Evolutionary conservation across 169 alveolate species (phyloP).

Genomic region (Perkinsus olseni): DNA sequence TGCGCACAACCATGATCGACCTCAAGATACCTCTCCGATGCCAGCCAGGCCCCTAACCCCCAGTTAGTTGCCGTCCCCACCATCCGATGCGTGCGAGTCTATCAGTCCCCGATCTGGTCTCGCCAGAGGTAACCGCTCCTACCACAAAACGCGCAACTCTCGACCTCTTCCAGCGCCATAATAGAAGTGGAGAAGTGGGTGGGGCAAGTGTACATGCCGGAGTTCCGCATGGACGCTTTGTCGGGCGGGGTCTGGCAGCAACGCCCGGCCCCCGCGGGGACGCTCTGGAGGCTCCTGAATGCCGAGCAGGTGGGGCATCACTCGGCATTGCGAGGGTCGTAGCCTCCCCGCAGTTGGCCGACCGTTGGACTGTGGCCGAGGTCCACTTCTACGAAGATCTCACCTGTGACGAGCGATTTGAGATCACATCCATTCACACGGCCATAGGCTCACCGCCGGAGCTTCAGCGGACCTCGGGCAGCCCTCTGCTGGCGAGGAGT

Average conservation of each 20-base stretch:
- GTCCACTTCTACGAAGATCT: not conserved
- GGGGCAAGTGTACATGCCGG: not conserved
- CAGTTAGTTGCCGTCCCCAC: not conserved
- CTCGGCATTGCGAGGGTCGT: not conserved
- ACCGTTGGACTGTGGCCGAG: not conserved
- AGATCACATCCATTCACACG: not conserved
- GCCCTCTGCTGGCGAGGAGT: not conserved
- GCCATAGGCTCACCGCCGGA: not conserved
- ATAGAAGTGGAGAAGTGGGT: not conserved
- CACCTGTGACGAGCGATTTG: not conserved
- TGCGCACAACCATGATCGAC: not conserved
- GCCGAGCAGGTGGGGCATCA: not conserved
- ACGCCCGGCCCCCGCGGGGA: not conserved
- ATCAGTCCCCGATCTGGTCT: not conserved
- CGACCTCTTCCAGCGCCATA: not conserved
- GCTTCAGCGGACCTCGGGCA: not conserved
- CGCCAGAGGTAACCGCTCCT: not conserved
- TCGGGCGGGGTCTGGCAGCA: not conserved
- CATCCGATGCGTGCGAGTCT: not conserved
- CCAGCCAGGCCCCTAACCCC: not conserved
- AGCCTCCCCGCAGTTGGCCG: not conserved
- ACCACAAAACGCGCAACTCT: not conserved
- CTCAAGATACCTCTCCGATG: not conserved
- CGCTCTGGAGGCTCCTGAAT: not conserved
- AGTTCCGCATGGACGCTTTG: not conserved